Conservation (phyloP, 1,284 basidiomycete species). For the Irpex sp. region DNA sequence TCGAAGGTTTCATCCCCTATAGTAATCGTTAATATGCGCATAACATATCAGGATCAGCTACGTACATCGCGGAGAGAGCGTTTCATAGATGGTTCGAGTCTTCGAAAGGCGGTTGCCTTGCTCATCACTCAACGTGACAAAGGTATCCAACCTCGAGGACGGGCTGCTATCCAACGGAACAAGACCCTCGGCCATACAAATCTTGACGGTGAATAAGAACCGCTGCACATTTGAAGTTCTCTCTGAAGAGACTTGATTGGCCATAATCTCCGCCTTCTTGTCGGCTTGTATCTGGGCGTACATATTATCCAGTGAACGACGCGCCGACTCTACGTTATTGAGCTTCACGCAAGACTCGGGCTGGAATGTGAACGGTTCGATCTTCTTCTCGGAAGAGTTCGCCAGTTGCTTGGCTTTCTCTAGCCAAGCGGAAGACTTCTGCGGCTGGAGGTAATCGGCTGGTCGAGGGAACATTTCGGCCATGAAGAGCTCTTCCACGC, state of each 20-base stretch:
- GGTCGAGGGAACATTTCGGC: conserved; percentile 91
- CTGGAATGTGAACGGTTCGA: conserved; percentile 93
- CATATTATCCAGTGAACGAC: conserved; percentile 88
- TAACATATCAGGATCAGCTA: conserved; percentile 13
- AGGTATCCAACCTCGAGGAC: conserved; percentile 79
- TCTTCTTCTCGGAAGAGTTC: conserved; percentile 81
- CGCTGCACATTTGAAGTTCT: conserved; percentile 55
- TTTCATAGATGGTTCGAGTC: conserved; percentile 95
- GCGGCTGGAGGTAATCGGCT: conserved; percentile 69
- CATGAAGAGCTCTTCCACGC: conserved; percentile 88
- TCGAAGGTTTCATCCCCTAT: conserved; percentile 97
- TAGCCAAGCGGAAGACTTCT: conserved; percentile 91
- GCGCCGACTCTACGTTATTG: conserved; percentile 95
- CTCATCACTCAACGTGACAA: conserved; percentile 93
- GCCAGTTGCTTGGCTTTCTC: conserved; percentile 87
- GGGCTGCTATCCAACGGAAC: conserved; percentile 70
- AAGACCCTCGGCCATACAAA: conserved; percentile 85
- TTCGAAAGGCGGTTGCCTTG: conserved; percentile 89
- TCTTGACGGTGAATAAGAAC: conserved; percentile 93
- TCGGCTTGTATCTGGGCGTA: conserved; percentile 93
- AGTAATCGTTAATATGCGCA: conserved; percentile 3
- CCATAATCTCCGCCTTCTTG: conserved; percentile 70
- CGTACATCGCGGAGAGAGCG: conserved; percentile 84
- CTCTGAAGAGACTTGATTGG: conserved; percentile 49
- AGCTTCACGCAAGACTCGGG: conserved; percentile 94